Base-by-base conservation (phyloP, 805 yeast species). In the Suhomyces prunicola region DNA sequence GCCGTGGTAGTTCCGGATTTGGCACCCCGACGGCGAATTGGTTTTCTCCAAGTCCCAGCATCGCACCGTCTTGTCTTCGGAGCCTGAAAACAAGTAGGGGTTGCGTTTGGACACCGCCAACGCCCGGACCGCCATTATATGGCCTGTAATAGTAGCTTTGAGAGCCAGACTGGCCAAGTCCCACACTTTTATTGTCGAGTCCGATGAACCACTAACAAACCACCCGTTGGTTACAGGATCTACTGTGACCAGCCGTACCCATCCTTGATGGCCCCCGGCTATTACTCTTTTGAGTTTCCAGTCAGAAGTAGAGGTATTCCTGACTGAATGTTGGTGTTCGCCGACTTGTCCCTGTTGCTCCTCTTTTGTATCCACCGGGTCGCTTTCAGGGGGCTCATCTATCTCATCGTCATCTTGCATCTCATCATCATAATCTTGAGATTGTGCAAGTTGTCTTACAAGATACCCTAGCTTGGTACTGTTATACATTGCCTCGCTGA, bases 11-110 rank as follows among this genome's bases (percentile, higher is more conserved):
- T 91, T 90, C 52, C 97, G 75, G 4, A 91, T 81, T 59, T 73
- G 76, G 55, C 77, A 72, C 9, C 80, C 80, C 12, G 71, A 63
- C 1, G 67, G 56, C 2, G 89, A 83, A 59, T 83, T 83, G 61
- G 92, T 90, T 62, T 84, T 82, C 67, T 93, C 98, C 59, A 94
- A 76, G 73, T 94, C 99, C 97, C 98, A 94, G 69, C 98, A 92
- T 65, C 90, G 84, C 8, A 91, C 90, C 24, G 91, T 79, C 67
- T 92, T 92, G 67, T 94, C 99, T 65, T 94, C 98, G 44, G 97
- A 88, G 23, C 94, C 92, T 12, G 93, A 83, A 66, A 92, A 94
- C 74, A 94, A 72, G 67, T 93, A 93, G 0, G 98, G 97, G 65
- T 86, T 90, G 51, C 87, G 74, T 2, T 78, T 73, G 0, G 96